Conservation (phyloP, 768 basidiomycete species). For the Leccinum rimulosum region DNA sequence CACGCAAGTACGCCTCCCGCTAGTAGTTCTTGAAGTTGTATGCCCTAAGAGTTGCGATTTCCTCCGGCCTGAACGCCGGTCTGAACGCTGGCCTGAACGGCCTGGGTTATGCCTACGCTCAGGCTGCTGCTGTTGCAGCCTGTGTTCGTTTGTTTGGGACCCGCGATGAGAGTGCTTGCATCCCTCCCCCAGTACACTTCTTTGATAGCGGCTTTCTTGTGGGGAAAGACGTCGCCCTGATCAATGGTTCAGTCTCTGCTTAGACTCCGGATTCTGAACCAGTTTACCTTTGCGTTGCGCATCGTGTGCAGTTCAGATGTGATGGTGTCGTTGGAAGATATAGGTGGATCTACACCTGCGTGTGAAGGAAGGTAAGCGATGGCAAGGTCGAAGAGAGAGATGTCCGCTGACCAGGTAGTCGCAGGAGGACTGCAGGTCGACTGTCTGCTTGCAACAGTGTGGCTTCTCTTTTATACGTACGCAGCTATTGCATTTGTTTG, state of each 20-base stretch:
- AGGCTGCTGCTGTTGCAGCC: background rate
- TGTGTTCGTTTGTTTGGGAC: background rate
- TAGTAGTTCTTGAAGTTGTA: too few species aligned
- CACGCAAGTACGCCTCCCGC: background rate
- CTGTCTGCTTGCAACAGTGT: background rate
- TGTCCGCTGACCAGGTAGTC: slow-evolving; percentile 5
- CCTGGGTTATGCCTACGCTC: background rate
- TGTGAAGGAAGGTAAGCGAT: background rate
- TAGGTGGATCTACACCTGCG: slow-evolving; percentile 2
- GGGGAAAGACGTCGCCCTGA: slow-evolving; percentile 2
- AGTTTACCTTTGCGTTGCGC: slow-evolving; percentile 9
- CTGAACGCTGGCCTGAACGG: background rate
- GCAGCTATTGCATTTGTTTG: background rate
- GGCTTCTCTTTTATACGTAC: slow-evolving; percentile 15
- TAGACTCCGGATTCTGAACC: background rate
- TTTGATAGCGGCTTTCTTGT: slow-evolving; percentile 5
- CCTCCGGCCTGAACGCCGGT: background rate
- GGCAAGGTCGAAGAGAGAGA: background rate
- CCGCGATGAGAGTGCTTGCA: accelerated
- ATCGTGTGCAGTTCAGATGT: slow-evolving; percentile 2
- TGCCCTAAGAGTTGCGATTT: background rate
- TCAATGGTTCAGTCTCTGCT: background rate
- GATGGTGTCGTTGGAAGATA: background rate
- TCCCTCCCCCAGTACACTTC: slow-evolving; percentile 14
- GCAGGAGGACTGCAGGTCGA: background rate